These are phyloP conservation scores for Alternaria burnsii DNA, from an alignment of 2,329 filamentous ascomycete genomes.

Conservation along the genomic window DNA sequence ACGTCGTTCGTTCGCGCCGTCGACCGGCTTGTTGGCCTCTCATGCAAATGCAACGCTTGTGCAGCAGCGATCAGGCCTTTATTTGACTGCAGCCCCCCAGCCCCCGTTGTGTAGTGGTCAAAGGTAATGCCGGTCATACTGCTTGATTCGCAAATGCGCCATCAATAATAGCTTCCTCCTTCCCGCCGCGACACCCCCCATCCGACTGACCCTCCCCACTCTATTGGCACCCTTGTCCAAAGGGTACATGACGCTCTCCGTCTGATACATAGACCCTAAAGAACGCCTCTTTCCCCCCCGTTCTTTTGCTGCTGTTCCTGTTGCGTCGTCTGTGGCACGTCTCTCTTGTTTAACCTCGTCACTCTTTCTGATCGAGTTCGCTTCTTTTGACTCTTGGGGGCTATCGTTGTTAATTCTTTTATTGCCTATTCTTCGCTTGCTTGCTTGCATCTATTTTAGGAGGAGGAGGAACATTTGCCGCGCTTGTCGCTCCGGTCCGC, in stretches of 20 bases:
- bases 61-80: conserved; percentile 14
- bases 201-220: conserved; percentile 15
- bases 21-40: conserved; percentile 8
- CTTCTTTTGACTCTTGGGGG: conserved; percentile 17
- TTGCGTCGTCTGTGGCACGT: conserved; percentile 18
- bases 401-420: conserved; percentile 21
- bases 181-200: conserved; percentile 4
- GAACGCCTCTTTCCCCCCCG: conserved; percentile 6
- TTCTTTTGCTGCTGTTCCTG: conserved; percentile 11
- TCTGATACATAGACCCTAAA: conserved; percentile 17
- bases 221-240: conserved; percentile 11
- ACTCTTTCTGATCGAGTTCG: conserved; percentile 31
- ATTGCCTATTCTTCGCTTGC: conserved; percentile 8
- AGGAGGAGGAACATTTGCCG: conserved; percentile 3
- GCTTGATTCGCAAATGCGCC: conserved; percentile 21
- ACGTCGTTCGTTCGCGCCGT: conserved; percentile 1
- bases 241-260: conserved; percentile 10
- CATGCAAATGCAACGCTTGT: conserved; percentile 13
- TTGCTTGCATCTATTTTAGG: conserved; percentile 6
- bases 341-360: conserved; percentile 35
- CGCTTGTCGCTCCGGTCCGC: conserved; percentile 6
- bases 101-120: conserved; percentile 7
- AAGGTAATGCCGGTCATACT: conserved; percentile 14
- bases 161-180: conserved; percentile 18
- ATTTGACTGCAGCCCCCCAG: conserved; percentile 1